Evolutionary conservation across 2,329 filamentous ascomycete species (phyloP), one percentile per base, ranked within the genome.

Genomic region (Gaeumannomyces tritici): DNA sequence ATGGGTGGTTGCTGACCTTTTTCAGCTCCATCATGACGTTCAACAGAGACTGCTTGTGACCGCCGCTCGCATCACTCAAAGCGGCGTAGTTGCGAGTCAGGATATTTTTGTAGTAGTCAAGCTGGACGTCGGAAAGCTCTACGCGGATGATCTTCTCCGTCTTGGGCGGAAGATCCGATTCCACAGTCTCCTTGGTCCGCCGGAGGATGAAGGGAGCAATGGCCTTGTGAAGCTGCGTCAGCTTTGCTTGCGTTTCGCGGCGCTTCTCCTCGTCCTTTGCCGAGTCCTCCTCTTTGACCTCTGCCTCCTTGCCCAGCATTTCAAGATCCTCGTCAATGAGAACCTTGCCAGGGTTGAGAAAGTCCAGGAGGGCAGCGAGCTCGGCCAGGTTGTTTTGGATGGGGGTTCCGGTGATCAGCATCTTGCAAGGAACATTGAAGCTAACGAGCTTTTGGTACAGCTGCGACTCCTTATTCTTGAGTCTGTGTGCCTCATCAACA

Each of bases 1-100:
- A 96, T 1, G 95, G 93, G 72, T 99, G 95, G 70, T 99, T 99
- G 77, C 93, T 98, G 73, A 95, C 92, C 76, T 99, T 99, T 80
- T 99, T 99, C 70, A 99, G 76, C 74, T 99, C 95, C 95, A 99
- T 99, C 86, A 99, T 97, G 73, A 99, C 95, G 75, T 99, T 99
- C 66, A 99, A 79, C 18, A 99, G 78, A 0, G 93, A 98, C 67
- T 96, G 93, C 75, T 96, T 98, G 73, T 96, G 91, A 7, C 93
- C 95, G 64, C 86, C 91, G 57, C 89, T 88, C 57, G 92, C 93
- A 70, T 96, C 90, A 69, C 96, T 96, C 35, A 99, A 82, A 3
- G 93, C 95, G 33, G 92, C 87, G 70, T 99, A 99, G 72, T 99
- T 99, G 70, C 93, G 88, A 0, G 95, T 98, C 28, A 99, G 81